Evolutionary conservation across 2,329 filamentous ascomycete species (phyloP).

Genomic region (Pseudopithomyces maydicus): DNA sequence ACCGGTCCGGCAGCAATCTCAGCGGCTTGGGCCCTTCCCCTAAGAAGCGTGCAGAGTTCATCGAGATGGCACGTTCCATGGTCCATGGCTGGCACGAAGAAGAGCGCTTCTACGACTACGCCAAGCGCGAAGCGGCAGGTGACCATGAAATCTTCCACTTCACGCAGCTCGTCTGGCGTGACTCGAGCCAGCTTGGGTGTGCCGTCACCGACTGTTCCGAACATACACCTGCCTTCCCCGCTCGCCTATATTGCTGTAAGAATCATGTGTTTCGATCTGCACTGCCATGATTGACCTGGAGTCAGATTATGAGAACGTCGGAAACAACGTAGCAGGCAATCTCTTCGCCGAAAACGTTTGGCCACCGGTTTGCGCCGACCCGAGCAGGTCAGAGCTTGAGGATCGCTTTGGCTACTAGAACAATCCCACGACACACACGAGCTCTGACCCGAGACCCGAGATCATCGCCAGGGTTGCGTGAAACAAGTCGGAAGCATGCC

Average conservation of each 20-base stretch:
- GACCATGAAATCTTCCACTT: conserved; percentile 43
- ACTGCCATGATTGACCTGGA: conserved; percentile 10
- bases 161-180: conserved; percentile 47
- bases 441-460: background rate
- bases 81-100: conserved; percentile 45
- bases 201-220: conserved; percentile 35
- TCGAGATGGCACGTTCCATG: conserved; percentile 33
- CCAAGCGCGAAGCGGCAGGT: conserved; percentile 24
- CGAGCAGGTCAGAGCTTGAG: conserved; percentile 19
- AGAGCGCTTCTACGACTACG: conserved; percentile 41
- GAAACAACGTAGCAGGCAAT: conserved; percentile 40
- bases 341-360: conserved; percentile 38
- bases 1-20: conserved; percentile 41
- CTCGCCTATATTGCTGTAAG: conserved; percentile 46
- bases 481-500: background rate
- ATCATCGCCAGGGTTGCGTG: background rate
- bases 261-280: background rate
- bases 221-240: conserved; percentile 24
- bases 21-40: conserved; percentile 32
- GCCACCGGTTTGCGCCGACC: conserved; percentile 35
- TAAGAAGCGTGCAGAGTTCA: conserved; percentile 28
- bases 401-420: conserved; percentile 12
- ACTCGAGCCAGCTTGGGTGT: conserved; percentile 41
- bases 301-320: conserved; percentile 37
- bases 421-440: background rate